Evolutionary conservation across 805 yeast species (phyloP), one percentile per base, ranked within the genome.

Genomic region (Metschnikowia arizonensis): DNA sequence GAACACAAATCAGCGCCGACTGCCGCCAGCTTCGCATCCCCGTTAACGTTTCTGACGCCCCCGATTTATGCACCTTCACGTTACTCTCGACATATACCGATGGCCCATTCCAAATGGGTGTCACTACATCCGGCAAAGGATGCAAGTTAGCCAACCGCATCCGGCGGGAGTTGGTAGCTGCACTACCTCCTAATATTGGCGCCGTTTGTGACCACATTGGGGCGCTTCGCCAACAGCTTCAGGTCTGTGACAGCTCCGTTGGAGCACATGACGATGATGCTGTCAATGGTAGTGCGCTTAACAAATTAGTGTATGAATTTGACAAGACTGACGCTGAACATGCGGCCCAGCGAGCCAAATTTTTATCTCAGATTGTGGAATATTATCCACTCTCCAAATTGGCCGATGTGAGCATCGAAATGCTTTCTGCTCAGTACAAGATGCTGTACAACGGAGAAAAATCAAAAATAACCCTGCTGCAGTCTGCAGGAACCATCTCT

Each of bases 291-390:
- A 67, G 74, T 30, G 71, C 71, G 40, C 71, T 88, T 48, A 88
- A 88, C 62, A 58, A 72, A 24, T 72, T 87, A 35, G 80, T 84
- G 5, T 66, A 74, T 18, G 89, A 83, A 53, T 78, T 79, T 53
- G 70, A 73, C 46, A 75, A 74, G 76, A 67, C 77, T 7, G 74
- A 69, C 46, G 73, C 75, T 44, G 75, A 78, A 44, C 69, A 70
- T 50, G 79, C 75, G 49, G 59, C 72, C 29, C 81, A 81, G 56
- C 72, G 93, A 55, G 73, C 88, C 23, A 74, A 95, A 57, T 91
- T 96, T 95, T 67, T 90, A 44, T 78, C 89, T 2, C 97, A 90
- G 59, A 78, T 89, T 42, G 91, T 91, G 42, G 97, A 90, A 57
- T 90, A 91, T 62, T 90, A 79, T 57, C 98, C 98, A 2, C 69